phyloP scores from a whole-genome alignment of 371 early-diverging fungal species.

The Actinomucor elegans region DNA sequence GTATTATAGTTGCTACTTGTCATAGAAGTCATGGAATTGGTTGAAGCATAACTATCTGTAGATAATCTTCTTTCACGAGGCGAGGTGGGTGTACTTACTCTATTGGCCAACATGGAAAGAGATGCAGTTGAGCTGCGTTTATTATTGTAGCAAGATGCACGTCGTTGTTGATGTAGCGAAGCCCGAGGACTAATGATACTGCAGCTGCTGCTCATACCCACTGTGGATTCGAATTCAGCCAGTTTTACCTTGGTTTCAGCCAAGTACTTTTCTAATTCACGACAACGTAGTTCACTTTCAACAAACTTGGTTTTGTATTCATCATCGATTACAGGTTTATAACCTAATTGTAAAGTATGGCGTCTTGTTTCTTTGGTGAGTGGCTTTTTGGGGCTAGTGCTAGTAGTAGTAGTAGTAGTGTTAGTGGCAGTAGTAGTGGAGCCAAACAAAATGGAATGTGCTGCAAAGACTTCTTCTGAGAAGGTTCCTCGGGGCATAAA shows the following conservation, averaged over 20 bases:
- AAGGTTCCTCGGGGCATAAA: conserved; percentile 42
- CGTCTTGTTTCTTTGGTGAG: conserved; percentile 6
- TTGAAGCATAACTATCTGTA: conserved; percentile 40
- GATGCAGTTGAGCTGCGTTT: conserved; percentile 33
- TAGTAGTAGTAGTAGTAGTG: too few species aligned
- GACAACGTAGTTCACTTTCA: conserved; percentile 48
- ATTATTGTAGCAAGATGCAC: conserved; percentile 17
- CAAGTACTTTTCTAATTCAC: conserved; percentile 48
- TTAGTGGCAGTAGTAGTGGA: too few species aligned
- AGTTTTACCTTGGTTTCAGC: conserved; percentile 51
- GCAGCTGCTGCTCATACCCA: background rate
- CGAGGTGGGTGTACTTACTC: conserved; percentile 30
- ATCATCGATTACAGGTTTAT: background rate
- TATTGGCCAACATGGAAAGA: conserved; percentile 24
- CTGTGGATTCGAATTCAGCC: conserved; percentile 40
- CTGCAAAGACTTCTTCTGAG: conserved; percentile 50
- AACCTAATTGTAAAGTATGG: conserved; percentile 21
- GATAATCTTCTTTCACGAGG: conserved; percentile 26
- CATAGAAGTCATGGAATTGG: conserved; percentile 35
- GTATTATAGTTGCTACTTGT: conserved; percentile 27
- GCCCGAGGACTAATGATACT: conserved; percentile 12
- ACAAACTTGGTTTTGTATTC: conserved; percentile 40
- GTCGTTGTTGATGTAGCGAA: conserved; percentile 17
- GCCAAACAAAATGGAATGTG: conserved; percentile 38
- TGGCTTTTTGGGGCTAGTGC: conserved; percentile 10